Conservation (phyloP, 495 filamentous ascomycete species). For the Astrothelium subdiscretum region DNA sequence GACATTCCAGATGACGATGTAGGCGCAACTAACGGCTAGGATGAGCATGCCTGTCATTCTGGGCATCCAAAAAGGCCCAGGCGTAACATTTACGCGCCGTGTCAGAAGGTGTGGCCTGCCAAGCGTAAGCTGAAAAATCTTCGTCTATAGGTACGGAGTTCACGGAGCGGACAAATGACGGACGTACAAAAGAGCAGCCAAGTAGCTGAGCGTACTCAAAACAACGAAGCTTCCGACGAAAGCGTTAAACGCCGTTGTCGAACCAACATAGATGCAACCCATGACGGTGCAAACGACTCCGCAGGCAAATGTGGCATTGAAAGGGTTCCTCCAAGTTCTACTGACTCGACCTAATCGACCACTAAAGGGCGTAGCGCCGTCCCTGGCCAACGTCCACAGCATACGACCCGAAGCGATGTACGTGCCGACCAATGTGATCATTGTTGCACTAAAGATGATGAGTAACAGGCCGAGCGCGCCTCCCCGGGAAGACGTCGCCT, state of each 20-base stretch:
- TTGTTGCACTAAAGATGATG: background rate
- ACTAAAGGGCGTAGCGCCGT: constrained; percentile 44
- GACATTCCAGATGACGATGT: constrained; percentile 55
- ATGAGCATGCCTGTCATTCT: constrained; percentile 43
- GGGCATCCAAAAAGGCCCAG: constrained; percentile 58
- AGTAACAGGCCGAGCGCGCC: constrained; percentile 50
- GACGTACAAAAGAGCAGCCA: background rate
- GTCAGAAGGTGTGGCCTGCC: constrained; percentile 50
- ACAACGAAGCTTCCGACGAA: constrained; percentile 56
- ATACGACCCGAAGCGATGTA: constrained; percentile 62
- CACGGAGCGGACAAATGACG: background rate
- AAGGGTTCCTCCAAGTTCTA: constrained; percentile 15
- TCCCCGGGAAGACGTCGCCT: constrained; percentile 54
- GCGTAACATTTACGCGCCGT: constrained; percentile 48
- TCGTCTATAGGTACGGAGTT: constrained; percentile 35
- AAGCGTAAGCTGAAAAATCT: constrained; percentile 24
- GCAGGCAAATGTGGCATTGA: constrained; percentile 42
- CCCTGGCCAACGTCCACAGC: constrained; percentile 70
- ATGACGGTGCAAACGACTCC: constrained; percentile 37
- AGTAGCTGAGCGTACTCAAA: constrained; percentile 44
- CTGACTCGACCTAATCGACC: background rate
- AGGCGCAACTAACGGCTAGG: constrained; percentile 45
- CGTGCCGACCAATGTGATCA: constrained; percentile 37
- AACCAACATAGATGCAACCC: constrained; percentile 42
- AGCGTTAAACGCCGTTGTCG: constrained; percentile 38